These are phyloP conservation scores for Microcyclospora tardicrescens DNA, from an alignment of 2,329 filamentous ascomycete species.

Conservation along the genomic window DNA sequence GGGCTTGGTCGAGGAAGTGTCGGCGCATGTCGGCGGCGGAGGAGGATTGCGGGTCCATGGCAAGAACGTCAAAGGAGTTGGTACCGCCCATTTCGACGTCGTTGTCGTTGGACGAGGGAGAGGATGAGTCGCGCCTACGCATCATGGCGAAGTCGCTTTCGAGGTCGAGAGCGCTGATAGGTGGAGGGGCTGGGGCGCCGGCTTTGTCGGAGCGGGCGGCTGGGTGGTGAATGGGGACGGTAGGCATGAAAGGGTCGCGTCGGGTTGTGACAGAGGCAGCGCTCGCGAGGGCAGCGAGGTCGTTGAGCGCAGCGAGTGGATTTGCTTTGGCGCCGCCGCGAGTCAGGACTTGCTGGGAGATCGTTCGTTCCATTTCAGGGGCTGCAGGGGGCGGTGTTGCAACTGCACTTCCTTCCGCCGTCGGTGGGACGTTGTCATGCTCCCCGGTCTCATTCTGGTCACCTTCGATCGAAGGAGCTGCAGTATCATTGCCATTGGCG, in stretches of 20 bases:
- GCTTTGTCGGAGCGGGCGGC: constrained; percentile 34
- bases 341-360: constrained; percentile 44
- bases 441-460: constrained; percentile 18
- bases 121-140: constrained; percentile 15
- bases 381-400: constrained; percentile 16
- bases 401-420: constrained; percentile 8
- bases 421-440: constrained; percentile 11
- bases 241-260: constrained; percentile 32
- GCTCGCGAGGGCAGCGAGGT: constrained; percentile 33
- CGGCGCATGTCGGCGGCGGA: constrained; percentile 13
- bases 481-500: constrained; percentile 16
- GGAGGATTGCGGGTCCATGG: constrained; percentile 1
- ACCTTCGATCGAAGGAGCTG: constrained; percentile 18
- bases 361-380: constrained; percentile 47
- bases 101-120: constrained; percentile 7
- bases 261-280: constrained; percentile 16
- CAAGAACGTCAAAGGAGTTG: not conserved
- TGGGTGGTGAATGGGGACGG: constrained; percentile 32
- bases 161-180: constrained; percentile 30
- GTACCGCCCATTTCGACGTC: constrained; percentile 12
- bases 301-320: constrained; percentile 39
- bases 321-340: constrained; percentile 35
- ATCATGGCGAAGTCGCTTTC: constrained; percentile 39
- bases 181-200: constrained; percentile 33
- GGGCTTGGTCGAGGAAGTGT: constrained; percentile 23